These are phyloP conservation scores for Radiomyces spectabilis DNA, from an alignment of 192 early-diverging fungal species.

Conservation along the genomic window DNA sequence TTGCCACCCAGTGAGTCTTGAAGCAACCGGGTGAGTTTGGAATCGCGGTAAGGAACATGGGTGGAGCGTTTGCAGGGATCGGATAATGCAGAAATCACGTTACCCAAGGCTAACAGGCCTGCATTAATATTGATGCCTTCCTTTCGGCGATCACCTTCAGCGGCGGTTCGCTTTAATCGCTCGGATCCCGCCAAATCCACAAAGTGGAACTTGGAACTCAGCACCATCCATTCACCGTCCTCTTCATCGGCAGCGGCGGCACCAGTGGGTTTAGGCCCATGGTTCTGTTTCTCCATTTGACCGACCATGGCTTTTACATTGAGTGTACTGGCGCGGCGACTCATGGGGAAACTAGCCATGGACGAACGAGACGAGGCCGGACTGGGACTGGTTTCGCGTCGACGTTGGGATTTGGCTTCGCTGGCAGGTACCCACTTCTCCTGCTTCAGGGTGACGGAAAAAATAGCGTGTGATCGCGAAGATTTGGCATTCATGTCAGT, in stretches of 20 bases:
- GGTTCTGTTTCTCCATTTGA: conserved; percentile 22
- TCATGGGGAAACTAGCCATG: neutral
- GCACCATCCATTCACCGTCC: conserved; percentile 45
- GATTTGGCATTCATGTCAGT: conserved; percentile 97
- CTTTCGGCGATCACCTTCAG: conserved; percentile 84
- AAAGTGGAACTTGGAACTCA: conserved; percentile 93
- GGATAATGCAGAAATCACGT: conserved; percentile 94
- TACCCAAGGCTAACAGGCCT: conserved; percentile 90
- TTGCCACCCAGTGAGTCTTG: conserved; percentile 97
- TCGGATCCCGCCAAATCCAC: conserved; percentile 98
- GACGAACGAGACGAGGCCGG: conserved; percentile 7
- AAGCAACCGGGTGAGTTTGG: conserved; percentile 92
- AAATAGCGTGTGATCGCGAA: conserved; percentile 95
- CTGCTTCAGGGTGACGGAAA: conserved; percentile 83
- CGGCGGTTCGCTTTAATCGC: conserved; percentile 86
- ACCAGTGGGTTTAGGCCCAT: neutral
- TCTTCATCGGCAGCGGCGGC: conserved; percentile 17
- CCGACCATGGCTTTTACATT: conserved; percentile 22
- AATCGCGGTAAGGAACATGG: conserved; percentile 95
- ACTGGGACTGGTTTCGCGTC: neutral
- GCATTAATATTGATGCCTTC: conserved; percentile 98
- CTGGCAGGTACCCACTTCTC: conserved; percentile 40
- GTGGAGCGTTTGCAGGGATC: conserved; percentile 51
- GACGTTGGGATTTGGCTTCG: conserved; percentile 8
- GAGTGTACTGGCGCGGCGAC: conserved; percentile 1